Percentiles rank a stretch among this genome's conserved stretches.
Evolutionary conservation across 148 eudicot genomes (phyloP).

Genomic region (Linanthus parryae): DNA sequence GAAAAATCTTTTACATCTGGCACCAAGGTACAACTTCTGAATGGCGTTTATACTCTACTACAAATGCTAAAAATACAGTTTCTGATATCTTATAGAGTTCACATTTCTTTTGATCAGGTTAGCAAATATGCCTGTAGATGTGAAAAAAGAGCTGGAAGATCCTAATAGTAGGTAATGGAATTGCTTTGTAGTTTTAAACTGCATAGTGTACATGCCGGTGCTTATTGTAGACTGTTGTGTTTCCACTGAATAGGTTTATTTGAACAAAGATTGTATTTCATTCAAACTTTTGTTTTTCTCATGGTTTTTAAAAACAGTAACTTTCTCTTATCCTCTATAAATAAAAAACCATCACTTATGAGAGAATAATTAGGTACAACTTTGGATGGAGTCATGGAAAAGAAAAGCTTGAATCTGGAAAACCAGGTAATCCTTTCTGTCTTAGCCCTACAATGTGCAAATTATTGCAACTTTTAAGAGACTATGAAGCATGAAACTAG

Average conservation of each 20-base stretch:
- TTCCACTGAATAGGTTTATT: not conserved
- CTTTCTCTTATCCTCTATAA: not conserved
- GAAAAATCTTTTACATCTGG: conserved; percentile 57
- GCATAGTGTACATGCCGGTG: not conserved
- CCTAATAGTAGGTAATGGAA: conserved; percentile 66
- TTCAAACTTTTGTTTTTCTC: not conserved
- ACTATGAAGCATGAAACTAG: no score
- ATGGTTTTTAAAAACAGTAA: not conserved
- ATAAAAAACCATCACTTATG: not conserved
- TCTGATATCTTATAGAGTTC: conserved; percentile 2
- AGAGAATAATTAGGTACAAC: conserved; percentile 55
- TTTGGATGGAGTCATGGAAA: conserved; percentile 99
- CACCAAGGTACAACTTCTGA: conserved; percentile 55
- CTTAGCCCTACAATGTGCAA: no score
- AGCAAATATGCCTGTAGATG: conserved; percentile 76
- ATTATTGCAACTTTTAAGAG: no score
- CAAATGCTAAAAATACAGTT: conserved; percentile 1
- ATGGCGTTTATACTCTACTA: not conserved
- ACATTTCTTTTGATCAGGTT: conserved; percentile 37
- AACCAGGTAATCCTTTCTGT: conserved; percentile 49
- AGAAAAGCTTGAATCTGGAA: conserved; percentile 97
- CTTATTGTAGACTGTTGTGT: not conserved
- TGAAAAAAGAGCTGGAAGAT: conserved; percentile 77
- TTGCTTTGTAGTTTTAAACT: not conserved
- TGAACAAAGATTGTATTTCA: not conserved